Evolutionary conservation across 2,329 filamentous ascomycete species (phyloP).

Genomic region (Claviceps citrina): DNA sequence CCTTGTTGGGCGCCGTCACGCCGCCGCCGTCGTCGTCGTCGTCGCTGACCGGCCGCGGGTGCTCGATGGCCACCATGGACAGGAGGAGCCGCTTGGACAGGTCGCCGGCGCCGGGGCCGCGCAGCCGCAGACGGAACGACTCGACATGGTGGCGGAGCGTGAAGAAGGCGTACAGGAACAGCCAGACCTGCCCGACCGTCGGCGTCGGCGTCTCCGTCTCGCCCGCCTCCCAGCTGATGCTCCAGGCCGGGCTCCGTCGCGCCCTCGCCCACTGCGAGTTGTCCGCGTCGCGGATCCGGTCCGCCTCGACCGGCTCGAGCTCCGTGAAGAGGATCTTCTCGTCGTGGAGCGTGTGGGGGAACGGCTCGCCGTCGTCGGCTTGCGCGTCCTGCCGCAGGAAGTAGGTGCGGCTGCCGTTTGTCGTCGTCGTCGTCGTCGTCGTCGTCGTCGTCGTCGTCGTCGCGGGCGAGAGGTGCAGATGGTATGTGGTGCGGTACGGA

Average conservation of each 20-base stretch:
- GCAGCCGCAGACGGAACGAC: neutral
- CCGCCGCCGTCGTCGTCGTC: conserved; percentile 16
- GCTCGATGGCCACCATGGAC: conserved; percentile 22
- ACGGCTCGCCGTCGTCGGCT: conserved; percentile 8
- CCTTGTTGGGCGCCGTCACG: conserved; percentile 13
- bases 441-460: too few species aligned
- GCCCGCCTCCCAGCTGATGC: neutral
- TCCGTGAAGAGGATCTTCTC: neutral
- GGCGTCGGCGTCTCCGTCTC: neutral
- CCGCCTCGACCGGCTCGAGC: neutral
- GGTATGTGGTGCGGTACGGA: conserved; percentile 13
- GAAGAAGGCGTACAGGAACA: conserved; percentile 3
- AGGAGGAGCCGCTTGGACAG: conserved; percentile 12
- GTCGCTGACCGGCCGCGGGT: conserved; percentile 20
- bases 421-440: conserved; percentile 5
- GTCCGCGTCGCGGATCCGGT: neutral
- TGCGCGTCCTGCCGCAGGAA: conserved; percentile 10
- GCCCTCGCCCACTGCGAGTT: conserved; percentile 2
- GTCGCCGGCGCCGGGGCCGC: neutral
- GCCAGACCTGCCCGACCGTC: conserved; percentile 1
- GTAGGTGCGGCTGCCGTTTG: conserved; percentile 6
- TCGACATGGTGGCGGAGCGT: conserved; percentile 1
- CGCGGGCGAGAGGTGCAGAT: conserved; percentile 9
- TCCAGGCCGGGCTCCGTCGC: conserved; percentile 1
- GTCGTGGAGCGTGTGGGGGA: conserved; percentile 7